Conservation (phyloP, 2,329 filamentous ascomycete genomes). For the Trichoderma sp. region DNA sequence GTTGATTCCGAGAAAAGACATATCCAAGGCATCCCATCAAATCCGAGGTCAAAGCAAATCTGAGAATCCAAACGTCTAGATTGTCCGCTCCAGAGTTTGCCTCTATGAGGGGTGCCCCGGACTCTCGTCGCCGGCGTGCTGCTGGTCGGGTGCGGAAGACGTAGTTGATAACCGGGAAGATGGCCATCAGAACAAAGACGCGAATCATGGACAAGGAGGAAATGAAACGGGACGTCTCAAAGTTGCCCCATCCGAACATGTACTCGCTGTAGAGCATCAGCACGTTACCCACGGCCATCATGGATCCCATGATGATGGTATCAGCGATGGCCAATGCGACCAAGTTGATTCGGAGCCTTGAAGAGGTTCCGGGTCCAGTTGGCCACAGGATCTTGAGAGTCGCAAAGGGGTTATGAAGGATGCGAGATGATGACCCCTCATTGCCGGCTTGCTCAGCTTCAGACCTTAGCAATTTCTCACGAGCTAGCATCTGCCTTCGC, state of each 20-base stretch:
- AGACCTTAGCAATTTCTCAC: constrained; percentile 64
- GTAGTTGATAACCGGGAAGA: constrained; percentile 79
- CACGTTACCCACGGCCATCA: constrained; percentile 80
- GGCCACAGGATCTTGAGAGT: constrained; percentile 81
- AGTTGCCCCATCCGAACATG: constrained; percentile 79
- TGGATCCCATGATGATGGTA: constrained; percentile 77
- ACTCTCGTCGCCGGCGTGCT: constrained; percentile 45
- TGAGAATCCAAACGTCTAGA: constrained; percentile 78
- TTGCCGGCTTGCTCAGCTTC: constrained; percentile 43
- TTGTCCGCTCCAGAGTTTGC: constrained; percentile 71
- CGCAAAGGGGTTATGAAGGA: constrained; percentile 68
- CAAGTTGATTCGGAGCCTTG: constrained; percentile 75
- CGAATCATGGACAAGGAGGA: constrained; percentile 78
- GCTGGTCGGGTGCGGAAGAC: constrained; percentile 65
- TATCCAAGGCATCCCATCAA: constrained; percentile 77
- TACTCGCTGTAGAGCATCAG: constrained; percentile 82
- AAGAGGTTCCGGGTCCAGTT: constrained; percentile 62
- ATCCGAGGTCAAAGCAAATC: constrained; percentile 75
- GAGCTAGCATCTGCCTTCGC: constrained; percentile 69
- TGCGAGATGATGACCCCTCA: constrained; percentile 38
- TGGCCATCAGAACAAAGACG: constrained; percentile 72
- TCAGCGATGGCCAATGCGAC: constrained; percentile 79
- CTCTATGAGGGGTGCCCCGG: constrained; percentile 46
- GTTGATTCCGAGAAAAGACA: constrained; percentile 62
- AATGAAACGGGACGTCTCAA: constrained; percentile 80